Evolutionary conservation across 169 alveolate species (phyloP).

Genomic region (Eimeria necatrix): DNA sequence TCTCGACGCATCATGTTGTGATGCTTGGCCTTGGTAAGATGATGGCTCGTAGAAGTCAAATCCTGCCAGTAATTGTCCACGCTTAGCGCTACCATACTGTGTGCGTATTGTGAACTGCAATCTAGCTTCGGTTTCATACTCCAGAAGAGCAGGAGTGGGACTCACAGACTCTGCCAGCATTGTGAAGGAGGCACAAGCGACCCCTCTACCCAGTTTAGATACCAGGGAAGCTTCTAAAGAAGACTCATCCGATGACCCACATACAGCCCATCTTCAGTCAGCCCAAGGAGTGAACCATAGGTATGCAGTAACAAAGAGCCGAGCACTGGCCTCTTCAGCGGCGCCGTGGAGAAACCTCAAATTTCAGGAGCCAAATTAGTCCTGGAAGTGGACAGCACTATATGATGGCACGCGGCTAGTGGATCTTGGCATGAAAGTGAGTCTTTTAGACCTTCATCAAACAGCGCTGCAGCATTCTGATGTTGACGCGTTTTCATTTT

Average conservation of each 20-base stretch:
- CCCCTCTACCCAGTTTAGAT: background rate
- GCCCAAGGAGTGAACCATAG: background rate
- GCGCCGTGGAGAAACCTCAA: constrained; percentile 48
- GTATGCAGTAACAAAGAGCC: background rate
- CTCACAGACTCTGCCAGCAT: background rate
- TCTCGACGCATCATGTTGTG: constrained; percentile 52
- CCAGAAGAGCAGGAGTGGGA: background rate
- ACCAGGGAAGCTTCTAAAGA: background rate
- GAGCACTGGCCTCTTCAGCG: background rate
- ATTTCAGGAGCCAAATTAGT: background rate
- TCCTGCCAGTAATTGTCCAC: no score
- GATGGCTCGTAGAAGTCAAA: background rate
- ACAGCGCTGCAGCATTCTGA: background rate
- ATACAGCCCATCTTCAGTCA: no score
- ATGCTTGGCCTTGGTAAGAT: constrained; percentile 54
- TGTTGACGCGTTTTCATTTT: no score
- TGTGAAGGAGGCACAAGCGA: background rate
- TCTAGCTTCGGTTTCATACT: background rate
- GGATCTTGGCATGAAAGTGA: constrained; percentile 10
- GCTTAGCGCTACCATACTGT: background rate
- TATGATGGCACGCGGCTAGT: constrained; percentile 46
- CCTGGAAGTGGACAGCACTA: constrained; percentile 51
- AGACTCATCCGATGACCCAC: no score
- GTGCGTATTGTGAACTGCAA: background rate
- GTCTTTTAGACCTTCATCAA: constrained; percentile 48